These are phyloP conservation scores for Vitis cinerea DNA, from an alignment of 164 flowering plant genomes.

Conservation along the genomic window DNA sequence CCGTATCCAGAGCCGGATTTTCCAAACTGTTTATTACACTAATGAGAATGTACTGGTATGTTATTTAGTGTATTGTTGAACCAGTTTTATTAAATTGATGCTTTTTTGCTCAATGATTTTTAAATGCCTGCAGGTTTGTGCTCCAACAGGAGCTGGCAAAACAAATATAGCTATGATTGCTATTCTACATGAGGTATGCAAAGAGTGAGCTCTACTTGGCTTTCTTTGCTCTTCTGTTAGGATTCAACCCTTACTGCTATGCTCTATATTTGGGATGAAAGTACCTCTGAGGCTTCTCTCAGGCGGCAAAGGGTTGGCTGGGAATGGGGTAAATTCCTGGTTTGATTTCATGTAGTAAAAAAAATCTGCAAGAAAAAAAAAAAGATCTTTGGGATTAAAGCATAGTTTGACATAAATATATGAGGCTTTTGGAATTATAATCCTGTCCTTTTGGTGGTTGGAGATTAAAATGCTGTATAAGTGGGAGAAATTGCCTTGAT, in stretches of 20 bases:
- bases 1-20: constrained; percentile 95
- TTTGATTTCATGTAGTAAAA: too few relatives aligned
- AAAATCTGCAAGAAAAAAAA: too few relatives aligned
- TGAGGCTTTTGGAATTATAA: too few relatives aligned
- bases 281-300: too few relatives aligned
- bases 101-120: constrained; percentile 1
- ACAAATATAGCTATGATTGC: constrained; percentile 98
- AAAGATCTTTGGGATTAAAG: too few relatives aligned
- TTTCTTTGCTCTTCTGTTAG: not conserved
- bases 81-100: not conserved
- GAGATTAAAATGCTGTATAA: too few relatives aligned
- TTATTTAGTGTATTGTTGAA: not conserved
- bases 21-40: constrained; percentile 72
- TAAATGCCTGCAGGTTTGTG: constrained; percentile 76
- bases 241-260: not conserved
- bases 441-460: too few relatives aligned
- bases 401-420: too few relatives aligned
- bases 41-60: constrained; percentile 94
- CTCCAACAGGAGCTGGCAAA: constrained; percentile 99
- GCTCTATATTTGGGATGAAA: too few relatives aligned
- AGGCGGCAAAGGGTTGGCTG: too few relatives aligned
- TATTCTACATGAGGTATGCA: constrained; percentile 80
- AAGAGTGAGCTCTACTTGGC: not conserved
- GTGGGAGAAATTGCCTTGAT: too few relatives aligned
- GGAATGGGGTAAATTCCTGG: too few relatives aligned